A percentile compares a stretch with the other conserved stretches of the same genome.
phyloP scores from a whole-genome alignment of 495 filamentous ascomycete genomes.

The Tuber microsphaerosporum region DNA sequence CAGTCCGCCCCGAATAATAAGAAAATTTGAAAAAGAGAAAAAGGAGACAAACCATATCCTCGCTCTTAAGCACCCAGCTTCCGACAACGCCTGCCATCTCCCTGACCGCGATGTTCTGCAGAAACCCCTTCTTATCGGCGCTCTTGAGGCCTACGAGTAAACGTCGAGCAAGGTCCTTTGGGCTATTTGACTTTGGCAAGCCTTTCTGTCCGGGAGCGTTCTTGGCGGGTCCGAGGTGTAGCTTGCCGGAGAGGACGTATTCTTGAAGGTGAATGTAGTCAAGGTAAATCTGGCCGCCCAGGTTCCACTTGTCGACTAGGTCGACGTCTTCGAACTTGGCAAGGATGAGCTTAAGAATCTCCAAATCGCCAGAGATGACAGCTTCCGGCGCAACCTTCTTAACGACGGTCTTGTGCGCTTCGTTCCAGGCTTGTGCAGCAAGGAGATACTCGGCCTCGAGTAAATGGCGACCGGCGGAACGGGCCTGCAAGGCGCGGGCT shows the following conservation, averaged over 20 bases:
- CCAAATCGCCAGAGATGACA: constrained; percentile 70
- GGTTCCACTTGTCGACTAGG: constrained; percentile 54
- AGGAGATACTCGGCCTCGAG: constrained; percentile 63
- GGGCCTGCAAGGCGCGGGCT: constrained; percentile 75
- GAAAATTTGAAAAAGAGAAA: not conserved
- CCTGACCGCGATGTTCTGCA: constrained; percentile 58
- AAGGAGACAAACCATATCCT: constrained; percentile 51
- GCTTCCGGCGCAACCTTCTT: constrained; percentile 67
- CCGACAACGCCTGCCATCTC: constrained; percentile 66
- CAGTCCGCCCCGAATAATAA: constrained; percentile 15
- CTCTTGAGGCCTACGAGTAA: constrained; percentile 58
- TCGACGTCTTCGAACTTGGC: constrained; percentile 57
- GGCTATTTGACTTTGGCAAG: constrained; percentile 45
- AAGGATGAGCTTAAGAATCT: constrained; percentile 56
- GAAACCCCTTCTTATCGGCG: constrained; percentile 47
- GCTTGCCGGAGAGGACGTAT: constrained; percentile 39
- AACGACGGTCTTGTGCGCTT: constrained; percentile 76
- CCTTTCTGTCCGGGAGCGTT: constrained; percentile 35
- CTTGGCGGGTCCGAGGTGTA: constrained; percentile 27
- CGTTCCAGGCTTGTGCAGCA: constrained; percentile 63
- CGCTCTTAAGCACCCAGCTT: constrained; percentile 54
- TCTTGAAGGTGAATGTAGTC: constrained; percentile 63
- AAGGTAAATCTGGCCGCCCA: constrained; percentile 72
- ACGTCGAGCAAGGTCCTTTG: constrained; percentile 56
- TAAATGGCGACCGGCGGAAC: constrained; percentile 57